phyloP scores from a whole-genome alignment of 352 stramenopile genomes.

The Blastocystis sp. region DNA sequence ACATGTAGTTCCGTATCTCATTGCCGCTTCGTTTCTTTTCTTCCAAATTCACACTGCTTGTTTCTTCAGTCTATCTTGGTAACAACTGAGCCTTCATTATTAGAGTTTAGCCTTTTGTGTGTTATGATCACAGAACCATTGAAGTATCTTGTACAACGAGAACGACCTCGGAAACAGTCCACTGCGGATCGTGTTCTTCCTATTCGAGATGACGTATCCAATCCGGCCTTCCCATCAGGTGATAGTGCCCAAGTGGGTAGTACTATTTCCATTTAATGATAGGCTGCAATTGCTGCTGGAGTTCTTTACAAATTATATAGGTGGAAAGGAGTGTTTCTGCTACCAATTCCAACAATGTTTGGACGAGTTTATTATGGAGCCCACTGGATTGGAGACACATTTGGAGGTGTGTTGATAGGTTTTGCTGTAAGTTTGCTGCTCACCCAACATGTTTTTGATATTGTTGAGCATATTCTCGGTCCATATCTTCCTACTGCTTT shows the following conservation, averaged over 20 bases:
- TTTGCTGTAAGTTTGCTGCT: not conserved
- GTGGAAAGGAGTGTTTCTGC: not conserved
- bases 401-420: constrained; percentile 11
- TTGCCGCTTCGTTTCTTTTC: constrained; percentile 9
- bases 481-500: not conserved
- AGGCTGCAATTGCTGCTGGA: constrained; percentile 11
- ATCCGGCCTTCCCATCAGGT: constrained; percentile 41
- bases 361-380: constrained; percentile 49
- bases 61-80: constrained; percentile 29
- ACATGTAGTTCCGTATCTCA: constrained; percentile 31
- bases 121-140: constrained; percentile 27
- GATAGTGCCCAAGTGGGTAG: constrained; percentile 4
- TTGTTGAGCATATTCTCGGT: not conserved
- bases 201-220: constrained; percentile 39
- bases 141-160: not conserved
- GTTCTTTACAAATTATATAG: not conserved
- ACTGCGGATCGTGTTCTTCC: not conserved
- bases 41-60: constrained; percentile 9
- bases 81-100: not conserved
- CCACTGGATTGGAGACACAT: constrained; percentile 54
- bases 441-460: not conserved
- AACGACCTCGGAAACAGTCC: constrained; percentile 3
- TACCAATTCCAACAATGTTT: constrained; percentile 54
- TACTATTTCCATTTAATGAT: not conserved
- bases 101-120: constrained; percentile 11